Conservation (phyloP, 2,329 filamentous ascomycete species). For the Pseudonectria buxi region DNA sequence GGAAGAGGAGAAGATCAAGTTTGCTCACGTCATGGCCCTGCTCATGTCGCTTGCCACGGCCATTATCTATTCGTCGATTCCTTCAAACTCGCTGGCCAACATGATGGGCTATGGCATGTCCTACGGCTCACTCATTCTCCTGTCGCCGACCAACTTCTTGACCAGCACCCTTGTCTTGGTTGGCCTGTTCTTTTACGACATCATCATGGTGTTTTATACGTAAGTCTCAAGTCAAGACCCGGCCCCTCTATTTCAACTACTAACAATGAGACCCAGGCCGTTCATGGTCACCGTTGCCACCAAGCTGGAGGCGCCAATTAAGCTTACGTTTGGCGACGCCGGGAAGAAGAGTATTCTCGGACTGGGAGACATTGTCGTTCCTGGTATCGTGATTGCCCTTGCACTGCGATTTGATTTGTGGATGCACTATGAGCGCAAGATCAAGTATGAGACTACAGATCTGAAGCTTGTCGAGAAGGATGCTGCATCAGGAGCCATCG, state of each 20-base stretch:
- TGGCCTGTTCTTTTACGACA: constrained; percentile 89
- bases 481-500: constrained; percentile 24
- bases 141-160: constrained; percentile 82
- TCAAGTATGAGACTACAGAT: constrained; percentile 38
- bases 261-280: constrained; percentile 41
- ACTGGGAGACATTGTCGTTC: constrained; percentile 88
- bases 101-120: constrained; percentile 81
- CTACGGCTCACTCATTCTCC: constrained; percentile 71
- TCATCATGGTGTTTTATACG: constrained; percentile 86
- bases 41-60: constrained; percentile 47
- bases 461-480: constrained; percentile 29
- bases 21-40: constrained; percentile 52
- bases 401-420: constrained; percentile 89
- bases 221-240: constrained; percentile 38
- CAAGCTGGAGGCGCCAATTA: constrained; percentile 85
- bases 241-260: too few species aligned
- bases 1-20: constrained; percentile 43
- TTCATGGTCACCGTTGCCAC: constrained; percentile 86
- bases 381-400: constrained; percentile 82
- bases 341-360: constrained; percentile 76
- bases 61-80: constrained; percentile 61
- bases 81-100: constrained; percentile 61
- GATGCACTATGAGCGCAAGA: constrained; percentile 67
- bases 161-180: constrained; percentile 72
- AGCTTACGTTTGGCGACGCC: constrained; percentile 68